phyloP scores from a whole-genome alignment of 164 flowering plant species.

The Magnolia changhungtana region DNA sequence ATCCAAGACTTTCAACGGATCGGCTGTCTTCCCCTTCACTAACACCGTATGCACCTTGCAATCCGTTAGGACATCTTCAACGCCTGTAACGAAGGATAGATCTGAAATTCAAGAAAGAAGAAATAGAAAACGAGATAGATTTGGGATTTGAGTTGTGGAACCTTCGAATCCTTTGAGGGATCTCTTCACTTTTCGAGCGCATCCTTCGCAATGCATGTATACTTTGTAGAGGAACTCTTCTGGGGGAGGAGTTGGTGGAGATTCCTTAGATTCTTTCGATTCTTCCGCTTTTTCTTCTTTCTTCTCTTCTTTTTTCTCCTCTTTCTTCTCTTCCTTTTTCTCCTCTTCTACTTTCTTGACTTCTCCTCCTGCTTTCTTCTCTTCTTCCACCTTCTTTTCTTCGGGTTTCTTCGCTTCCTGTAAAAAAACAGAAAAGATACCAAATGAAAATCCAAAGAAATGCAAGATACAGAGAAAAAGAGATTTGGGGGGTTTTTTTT shows the following conservation, averaged over 20 bases:
- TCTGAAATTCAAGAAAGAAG: background rate
- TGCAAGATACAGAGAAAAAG: background rate
- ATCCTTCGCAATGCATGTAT: conserved; percentile 95
- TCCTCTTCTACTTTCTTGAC: conserved; percentile 12
- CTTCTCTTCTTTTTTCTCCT: conserved; percentile 18
- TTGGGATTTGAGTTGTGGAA: conserved; percentile 10
- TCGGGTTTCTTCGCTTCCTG: conserved; percentile 30
- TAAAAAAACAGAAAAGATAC: background rate
- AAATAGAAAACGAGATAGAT: background rate
- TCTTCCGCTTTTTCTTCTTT: conserved; percentile 5
- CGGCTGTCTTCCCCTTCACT: conserved; percentile 18
- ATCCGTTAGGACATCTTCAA: conserved; percentile 17
- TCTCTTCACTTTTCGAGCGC: conserved; percentile 68
- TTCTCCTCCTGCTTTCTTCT: conserved; percentile 18
- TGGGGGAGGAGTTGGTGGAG: conserved; percentile 25
- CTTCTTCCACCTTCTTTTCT: conserved; percentile 18
- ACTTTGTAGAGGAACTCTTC: conserved; percentile 53
- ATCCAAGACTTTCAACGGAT: conserved; percentile 16
- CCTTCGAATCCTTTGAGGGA: conserved; percentile 71
- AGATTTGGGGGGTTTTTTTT: background rate
- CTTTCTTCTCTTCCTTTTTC: conserved; percentile 14
- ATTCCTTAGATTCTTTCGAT: conserved; percentile 4
- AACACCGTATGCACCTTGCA: conserved; percentile 12
- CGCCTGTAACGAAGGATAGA: background rate
- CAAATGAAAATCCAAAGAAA: background rate